Evolutionary conservation across 2,329 filamentous ascomycete genomes (phyloP), one percentile per base, ranked within the genome.

Genomic region (Ambrosiella beaveri): DNA sequence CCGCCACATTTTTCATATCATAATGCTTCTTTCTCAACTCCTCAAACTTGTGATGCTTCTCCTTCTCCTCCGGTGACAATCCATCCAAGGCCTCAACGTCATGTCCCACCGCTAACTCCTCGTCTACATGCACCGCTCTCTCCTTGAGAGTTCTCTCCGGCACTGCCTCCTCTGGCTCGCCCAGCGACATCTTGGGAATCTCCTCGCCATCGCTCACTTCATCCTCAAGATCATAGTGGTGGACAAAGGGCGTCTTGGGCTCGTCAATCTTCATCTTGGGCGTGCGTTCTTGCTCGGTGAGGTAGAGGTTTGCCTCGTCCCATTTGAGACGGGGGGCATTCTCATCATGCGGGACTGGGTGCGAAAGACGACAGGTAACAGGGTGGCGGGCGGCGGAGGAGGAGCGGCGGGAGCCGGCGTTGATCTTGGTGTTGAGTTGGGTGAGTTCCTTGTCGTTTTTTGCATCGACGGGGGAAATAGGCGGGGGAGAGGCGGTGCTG

Each of bases 211-310:
- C 84, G 62, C 93, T 88, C 15, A 54, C 17, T 39, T 84, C 85
- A 56, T 96, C 88, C 47, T 82, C 70, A 3, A 90, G 89, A 67
- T 97, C 87, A 71, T 96, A 96, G 66, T 89, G 88, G 67, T 85
- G 86, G 40, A 88, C 93, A 69, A 91, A 98, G 3, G 93, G 93
- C 7, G 93, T 98, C 77, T 98, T 98, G 62, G 93, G 93, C 74
- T 98, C 93, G 64, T 89, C 87, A 63, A 98, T 98, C 77, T 97
- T 98, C 93, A 98, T 98, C 60, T 90, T 96, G 62, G 86, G 85
- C 61, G 84, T 88, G 71, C 87, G 90, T 71, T 97, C 88, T 71
- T 97, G 91, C 73, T 98, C 93, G 7, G 93, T 93, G 57, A 98
- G 79, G 72, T 96, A 98, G 38, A 98, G 79, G 68, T 98, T 98